Base-by-base conservation (phyloP, 208 protist species). In the Balamuthia mandrillaris region DNA sequence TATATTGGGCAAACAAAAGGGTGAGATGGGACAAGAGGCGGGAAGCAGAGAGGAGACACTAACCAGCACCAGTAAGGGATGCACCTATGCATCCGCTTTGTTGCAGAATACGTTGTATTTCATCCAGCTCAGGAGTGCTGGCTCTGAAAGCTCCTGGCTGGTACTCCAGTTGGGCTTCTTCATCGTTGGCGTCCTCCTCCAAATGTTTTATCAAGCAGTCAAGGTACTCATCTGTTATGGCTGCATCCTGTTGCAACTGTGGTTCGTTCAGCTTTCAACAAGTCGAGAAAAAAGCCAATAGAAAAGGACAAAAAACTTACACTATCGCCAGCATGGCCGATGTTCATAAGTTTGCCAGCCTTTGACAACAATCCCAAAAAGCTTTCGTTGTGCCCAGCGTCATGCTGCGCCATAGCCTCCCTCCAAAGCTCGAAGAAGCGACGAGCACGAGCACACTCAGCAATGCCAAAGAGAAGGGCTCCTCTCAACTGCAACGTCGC, bases 401-500 rank as follows among this genome's bases (percentile, higher is more conserved):
- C 3, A 29, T 16, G 2, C 1, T 35, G 3, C 29, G 21, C 14
- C 10, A 42, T 42, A 16, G 10, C 24, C 37, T 6, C 39, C 3
- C 51, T 9, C 7, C 58, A 52, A 6, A 63, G 44, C 12, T 52
- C 10, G 74, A 81, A 86, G 58, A 86, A 86, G 65, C 66, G 21
- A 18, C 58, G 37, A 18, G 81, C 63, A 4, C 81, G 60, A 18
- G 37, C 81, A 29, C 81, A 86, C 35, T 86, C 81, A 1, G 81
- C 44, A 21, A 86, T 66, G n/a, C 81, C 81, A 29, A 63, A 86
- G 24, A 86, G 63, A 1, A 86, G 41, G 10, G 81, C 65, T 58
- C 79, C 74, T 61, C 74, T 18, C 14, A 81, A 52, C 27, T 81
- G 51, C 37, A 81, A 16, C 27, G 58, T 31, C 21, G 47, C 42